Percentiles rank a stretch among this genome's conserved stretches.
Evolutionary conservation across 2,329 filamentous ascomycete genomes (phyloP).

Genomic region (Mycosphaerelloides madeirae): DNA sequence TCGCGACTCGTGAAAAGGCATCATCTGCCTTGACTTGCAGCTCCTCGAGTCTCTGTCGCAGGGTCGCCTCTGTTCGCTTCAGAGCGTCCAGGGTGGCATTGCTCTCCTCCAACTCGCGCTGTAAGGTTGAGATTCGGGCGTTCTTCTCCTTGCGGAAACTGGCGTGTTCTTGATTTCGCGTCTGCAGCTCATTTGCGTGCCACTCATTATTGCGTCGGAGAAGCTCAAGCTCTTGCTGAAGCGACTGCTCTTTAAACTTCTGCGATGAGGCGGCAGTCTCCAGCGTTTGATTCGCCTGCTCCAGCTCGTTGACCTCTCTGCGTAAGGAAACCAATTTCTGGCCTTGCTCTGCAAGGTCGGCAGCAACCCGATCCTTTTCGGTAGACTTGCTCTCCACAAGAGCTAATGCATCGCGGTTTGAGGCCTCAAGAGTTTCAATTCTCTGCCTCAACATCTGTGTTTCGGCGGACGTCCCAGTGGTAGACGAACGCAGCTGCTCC

Average conservation of each 20-base stretch:
- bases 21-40: slow-evolving; percentile 85
- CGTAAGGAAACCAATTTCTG: slow-evolving; percentile 79
- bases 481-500: slow-evolving; percentile 68
- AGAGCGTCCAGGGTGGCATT: slow-evolving; percentile 71
- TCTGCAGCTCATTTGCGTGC: slow-evolving; percentile 87
- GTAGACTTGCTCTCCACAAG: slow-evolving; percentile 86
- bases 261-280: slow-evolving; percentile 74
- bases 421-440: slow-evolving; percentile 80
- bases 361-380: slow-evolving; percentile 77
- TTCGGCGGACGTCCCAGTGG: slow-evolving; percentile 66
- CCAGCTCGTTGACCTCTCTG: slow-evolving; percentile 73
- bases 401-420: slow-evolving; percentile 83
- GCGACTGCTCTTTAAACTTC: slow-evolving; percentile 83
- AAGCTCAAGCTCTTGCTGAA: slow-evolving; percentile 85
- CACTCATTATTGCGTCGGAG: slow-evolving; percentile 88
- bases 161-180: slow-evolving; percentile 77
- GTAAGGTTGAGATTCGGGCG: slow-evolving; percentile 78
- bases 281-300: slow-evolving; percentile 77
- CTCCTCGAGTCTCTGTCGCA: slow-evolving; percentile 76
- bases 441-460: slow-evolving; percentile 73
- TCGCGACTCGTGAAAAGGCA: slow-evolving; percentile 72
- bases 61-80: slow-evolving; percentile 71
- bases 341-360: slow-evolving; percentile 83
- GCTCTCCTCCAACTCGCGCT: slow-evolving; percentile 82
- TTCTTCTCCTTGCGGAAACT: slow-evolving; percentile 95